phyloP scores from a whole-genome alignment of 257 asterid species.

The Coffea canephora region DNA sequence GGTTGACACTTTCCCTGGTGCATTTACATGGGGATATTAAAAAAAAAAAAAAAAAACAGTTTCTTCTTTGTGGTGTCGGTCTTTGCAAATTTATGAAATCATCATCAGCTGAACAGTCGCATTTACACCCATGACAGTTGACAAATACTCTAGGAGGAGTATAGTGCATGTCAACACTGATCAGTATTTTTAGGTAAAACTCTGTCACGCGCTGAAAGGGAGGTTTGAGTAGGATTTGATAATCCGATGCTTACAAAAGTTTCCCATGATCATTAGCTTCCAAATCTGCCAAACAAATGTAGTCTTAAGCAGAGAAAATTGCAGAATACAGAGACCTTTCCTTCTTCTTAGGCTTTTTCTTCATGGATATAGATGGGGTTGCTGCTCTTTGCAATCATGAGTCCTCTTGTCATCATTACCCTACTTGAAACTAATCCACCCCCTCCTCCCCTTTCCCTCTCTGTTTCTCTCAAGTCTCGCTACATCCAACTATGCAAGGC shows the following conservation, averaged over 20 bases:
- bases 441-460: not conserved
- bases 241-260: not conserved
- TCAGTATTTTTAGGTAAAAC: not conserved
- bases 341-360: constrained; percentile 37
- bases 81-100: constrained; percentile 8
- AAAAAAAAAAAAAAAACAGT: not conserved
- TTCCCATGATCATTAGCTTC: not conserved
- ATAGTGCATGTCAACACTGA: not conserved
- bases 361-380: constrained; percentile 43
- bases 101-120: constrained; percentile 12
- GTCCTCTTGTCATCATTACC: constrained; percentile 50
- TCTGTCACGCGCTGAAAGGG: not conserved
- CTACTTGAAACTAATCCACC: constrained; percentile 34
- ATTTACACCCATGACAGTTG: constrained; percentile 9
- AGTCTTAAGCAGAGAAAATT: constrained; percentile 6
- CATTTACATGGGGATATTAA: not conserved
- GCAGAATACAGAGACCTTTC: constrained; percentile 19
- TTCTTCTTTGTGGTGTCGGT: not conserved
- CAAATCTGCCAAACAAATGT: constrained; percentile 10
- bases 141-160: not conserved
- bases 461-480: not conserved
- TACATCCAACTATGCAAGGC: not conserved
- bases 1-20: not conserved
- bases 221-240: not conserved
- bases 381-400: constrained; percentile 48